Conservation (phyloP, 106 monocot genomes). For the Dendrobium catenatum region DNA sequence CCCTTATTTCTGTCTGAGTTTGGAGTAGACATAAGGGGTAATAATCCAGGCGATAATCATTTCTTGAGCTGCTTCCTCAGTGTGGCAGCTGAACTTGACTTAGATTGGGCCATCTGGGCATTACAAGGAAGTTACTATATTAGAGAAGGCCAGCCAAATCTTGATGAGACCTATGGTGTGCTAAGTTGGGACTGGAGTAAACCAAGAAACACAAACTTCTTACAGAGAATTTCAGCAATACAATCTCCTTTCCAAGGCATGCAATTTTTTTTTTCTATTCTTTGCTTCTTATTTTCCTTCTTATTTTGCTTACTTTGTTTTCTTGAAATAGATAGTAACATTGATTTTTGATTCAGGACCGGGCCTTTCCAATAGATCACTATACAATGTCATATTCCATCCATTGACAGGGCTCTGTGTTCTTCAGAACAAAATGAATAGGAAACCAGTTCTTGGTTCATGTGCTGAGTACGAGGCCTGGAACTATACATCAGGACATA, state of each 20-base stretch:
- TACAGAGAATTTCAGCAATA: constrained; percentile 39
- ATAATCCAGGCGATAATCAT: constrained; percentile 31
- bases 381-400: constrained; percentile 37
- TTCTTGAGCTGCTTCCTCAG: constrained; percentile 54
- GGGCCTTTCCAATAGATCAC: constrained; percentile 5
- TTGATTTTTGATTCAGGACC: constrained; percentile 22
- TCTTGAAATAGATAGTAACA: neutral
- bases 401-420: constrained; percentile 42
- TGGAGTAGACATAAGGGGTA: constrained; percentile 45
- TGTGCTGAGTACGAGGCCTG: constrained; percentile 33
- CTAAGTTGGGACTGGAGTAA: constrained; percentile 48
- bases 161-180: constrained; percentile 58
- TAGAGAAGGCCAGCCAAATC: constrained; percentile 32
- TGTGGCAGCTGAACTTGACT: constrained; percentile 56
- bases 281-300: neutral
- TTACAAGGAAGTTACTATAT: constrained; percentile 80
- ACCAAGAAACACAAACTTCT: constrained; percentile 28
- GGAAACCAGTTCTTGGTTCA: constrained; percentile 14
- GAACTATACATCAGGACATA: constrained; percentile 23
- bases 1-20: constrained; percentile 73
- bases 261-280: neutral
- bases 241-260: constrained; percentile 54
- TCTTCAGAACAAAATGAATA: neutral
- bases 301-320: no score
- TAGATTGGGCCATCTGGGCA: constrained; percentile 87